phyloP scores from a whole-genome alignment of 257 asterid genomes.

The Cordia subcordata region DNA sequence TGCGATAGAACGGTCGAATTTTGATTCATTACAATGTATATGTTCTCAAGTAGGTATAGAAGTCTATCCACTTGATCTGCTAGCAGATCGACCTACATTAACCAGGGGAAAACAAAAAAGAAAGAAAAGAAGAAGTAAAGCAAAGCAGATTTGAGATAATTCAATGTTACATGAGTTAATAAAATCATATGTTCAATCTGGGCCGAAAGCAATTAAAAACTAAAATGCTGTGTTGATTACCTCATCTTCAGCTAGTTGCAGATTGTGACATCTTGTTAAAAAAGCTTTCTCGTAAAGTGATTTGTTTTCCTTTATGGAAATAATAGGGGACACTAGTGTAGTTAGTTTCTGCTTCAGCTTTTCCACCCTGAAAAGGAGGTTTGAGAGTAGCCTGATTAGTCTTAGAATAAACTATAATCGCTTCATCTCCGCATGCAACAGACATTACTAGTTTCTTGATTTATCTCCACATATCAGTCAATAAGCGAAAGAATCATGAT shows the following conservation, averaged over 20 bases:
- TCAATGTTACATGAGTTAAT: background rate
- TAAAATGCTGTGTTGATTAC: conserved; percentile 19
- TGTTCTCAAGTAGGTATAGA: conserved; percentile 41
- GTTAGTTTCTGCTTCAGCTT: conserved; percentile 35
- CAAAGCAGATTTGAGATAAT: background rate
- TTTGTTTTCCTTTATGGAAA: conserved; percentile 32
- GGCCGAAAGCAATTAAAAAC: background rate
- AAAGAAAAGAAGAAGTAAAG: background rate
- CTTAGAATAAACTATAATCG: background rate
- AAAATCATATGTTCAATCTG: background rate
- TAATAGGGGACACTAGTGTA: conserved; percentile 27
- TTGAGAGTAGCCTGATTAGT: background rate
- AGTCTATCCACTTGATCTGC: conserved; percentile 77
- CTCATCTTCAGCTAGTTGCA: conserved; percentile 73
- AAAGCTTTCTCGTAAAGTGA: conserved; percentile 63
- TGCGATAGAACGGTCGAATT: conserved; percentile 41
- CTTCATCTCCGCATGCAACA: background rate
- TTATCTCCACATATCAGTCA: no score
- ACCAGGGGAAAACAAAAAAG: no score
- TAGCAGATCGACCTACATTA: conserved; percentile 64
- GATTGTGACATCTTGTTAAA: conserved; percentile 53
- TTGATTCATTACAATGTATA: conserved; percentile 37
- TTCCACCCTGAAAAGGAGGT: conserved; percentile 43
- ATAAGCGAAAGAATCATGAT: no score
- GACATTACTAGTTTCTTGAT: no score